phyloP scores from a whole-genome alignment of 169 alveolate species.

The Plasmodium gonderi region DNA sequence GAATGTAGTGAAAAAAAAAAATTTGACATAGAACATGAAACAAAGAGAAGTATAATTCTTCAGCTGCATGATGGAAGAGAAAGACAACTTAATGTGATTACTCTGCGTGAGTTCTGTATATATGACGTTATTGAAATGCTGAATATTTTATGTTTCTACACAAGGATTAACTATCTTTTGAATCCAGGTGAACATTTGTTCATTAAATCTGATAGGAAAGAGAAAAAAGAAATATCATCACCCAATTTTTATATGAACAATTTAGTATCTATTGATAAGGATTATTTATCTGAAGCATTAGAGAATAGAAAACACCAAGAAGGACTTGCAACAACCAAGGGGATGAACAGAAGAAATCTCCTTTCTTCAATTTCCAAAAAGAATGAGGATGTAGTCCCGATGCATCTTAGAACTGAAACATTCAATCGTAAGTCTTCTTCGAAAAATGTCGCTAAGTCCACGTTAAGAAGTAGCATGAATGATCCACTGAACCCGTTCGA shows the following conservation, averaged over 20 bases:
- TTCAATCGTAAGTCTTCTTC: too few species aligned
- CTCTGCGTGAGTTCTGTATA: slow-evolving; percentile 1
- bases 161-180: background rate
- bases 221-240: background rate
- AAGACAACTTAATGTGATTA: background rate
- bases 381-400: too few species aligned
- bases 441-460: too few species aligned
- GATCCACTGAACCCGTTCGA: too few species aligned
- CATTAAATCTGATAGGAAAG: background rate
- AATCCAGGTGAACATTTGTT: background rate
- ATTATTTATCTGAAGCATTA: background rate
- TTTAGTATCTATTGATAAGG: background rate
- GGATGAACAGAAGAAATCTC: too few species aligned
- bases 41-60: too few species aligned
- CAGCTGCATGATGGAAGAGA: background rate
- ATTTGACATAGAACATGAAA: background rate
- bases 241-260: background rate
- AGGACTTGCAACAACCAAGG: too few species aligned
- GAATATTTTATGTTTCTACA: slow-evolving; percentile 11
- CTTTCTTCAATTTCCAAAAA: too few species aligned
- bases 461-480: too few species aligned
- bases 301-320: too few species aligned
- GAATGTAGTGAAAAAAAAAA: background rate
- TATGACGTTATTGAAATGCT: slow-evolving; percentile 14
- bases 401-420: too few species aligned